These are phyloP conservation scores for Sonneratia caseolaris DNA, from an alignment of 345 rosid genomes.

Conservation along the genomic window DNA sequence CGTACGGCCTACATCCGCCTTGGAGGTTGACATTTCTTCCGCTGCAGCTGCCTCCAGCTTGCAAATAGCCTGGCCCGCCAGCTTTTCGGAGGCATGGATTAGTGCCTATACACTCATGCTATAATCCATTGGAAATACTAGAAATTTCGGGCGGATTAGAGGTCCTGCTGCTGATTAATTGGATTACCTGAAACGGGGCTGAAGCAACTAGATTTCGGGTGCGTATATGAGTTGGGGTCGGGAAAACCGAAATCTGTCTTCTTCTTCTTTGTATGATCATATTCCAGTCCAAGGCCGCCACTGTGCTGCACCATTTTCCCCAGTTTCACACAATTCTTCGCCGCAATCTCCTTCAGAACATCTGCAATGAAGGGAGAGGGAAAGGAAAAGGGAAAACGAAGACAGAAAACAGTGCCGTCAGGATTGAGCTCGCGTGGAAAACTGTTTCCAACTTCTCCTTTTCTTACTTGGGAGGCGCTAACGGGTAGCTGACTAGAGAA, in stretches of 20 bases:
- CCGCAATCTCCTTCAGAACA: constrained; percentile 62
- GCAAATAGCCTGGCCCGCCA: neutral
- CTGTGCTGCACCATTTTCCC: constrained; percentile 55
- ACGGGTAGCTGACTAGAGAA: neutral
- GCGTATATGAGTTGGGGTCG: neutral
- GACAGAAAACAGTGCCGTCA: too few species aligned
- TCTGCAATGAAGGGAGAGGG: constrained; percentile 21
- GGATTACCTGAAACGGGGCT: neutral
- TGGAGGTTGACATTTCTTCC: constrained; percentile 3
- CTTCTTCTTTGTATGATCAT: constrained; percentile 18
- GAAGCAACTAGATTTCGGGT: neutral
- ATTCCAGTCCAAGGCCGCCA: constrained; percentile 12
- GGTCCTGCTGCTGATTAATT: neutral
- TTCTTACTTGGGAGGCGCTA: too few species aligned
- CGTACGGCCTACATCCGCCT: constrained; percentile 6
- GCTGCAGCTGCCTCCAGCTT: constrained; percentile 2
- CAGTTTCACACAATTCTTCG: constrained; percentile 64
- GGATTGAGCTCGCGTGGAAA: too few species aligned
- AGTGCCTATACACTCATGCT: neutral
- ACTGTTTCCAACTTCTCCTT: too few species aligned
- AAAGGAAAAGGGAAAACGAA: too few species aligned
- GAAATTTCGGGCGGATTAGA: too few species aligned
- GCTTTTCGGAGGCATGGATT: neutral
- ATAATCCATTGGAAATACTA: neutral
- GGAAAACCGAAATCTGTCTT: neutral